Base-by-base conservation (phyloP, 2,329 filamentous ascomycete species). In the Microcyclosporella mali region DNA sequence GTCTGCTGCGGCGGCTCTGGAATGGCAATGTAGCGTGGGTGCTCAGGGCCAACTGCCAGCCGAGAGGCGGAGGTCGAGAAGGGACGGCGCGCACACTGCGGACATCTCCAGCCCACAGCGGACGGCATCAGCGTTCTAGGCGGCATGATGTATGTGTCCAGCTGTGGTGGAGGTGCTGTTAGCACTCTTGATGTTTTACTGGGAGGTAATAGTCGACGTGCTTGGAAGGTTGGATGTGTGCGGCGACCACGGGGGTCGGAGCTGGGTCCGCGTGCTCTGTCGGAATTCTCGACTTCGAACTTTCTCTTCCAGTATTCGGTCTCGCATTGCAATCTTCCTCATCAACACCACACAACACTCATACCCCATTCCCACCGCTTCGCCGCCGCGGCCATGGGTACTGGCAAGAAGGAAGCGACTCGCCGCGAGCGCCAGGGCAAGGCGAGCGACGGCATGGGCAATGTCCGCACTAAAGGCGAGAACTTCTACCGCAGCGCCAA, bases 401-500 rank as follows among this genome's bases (percentile, higher is more conserved):
- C 82, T 59, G 83, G 80, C 60, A 97, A 97, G 77, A 95, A 95
- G 70, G 90, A 97, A 70, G 81, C 81, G 52, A 78, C 73, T 66
- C 82, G 90, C 70, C 84, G 85, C 66, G 77, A 77, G 72, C 85
- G 88, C 66, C 82, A 95, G 77, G 88, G 87, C 56, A 90, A 89
- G 71, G 78, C 78, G 37, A 78, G 79, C 55, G 84, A 92, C 79
- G 88, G 88, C 65, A 88, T 95, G 79, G 81, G 71, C 59, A 97
- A 97, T 71, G 86, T 97, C 62, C 87, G 83, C 60, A 75, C 81
- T 58, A 98, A 98, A 72, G 92, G 92, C 70, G 90, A 97, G 75
- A 97, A 97, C 74, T 98, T 97, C 72, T 97, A 97, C 73, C 81
- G 75, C 57, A 67, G 69, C 73, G 87, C 85, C 58, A 95, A 95